Base-by-base conservation (phyloP, 257 asterid species). In the Przewalskia tangutica region DNA sequence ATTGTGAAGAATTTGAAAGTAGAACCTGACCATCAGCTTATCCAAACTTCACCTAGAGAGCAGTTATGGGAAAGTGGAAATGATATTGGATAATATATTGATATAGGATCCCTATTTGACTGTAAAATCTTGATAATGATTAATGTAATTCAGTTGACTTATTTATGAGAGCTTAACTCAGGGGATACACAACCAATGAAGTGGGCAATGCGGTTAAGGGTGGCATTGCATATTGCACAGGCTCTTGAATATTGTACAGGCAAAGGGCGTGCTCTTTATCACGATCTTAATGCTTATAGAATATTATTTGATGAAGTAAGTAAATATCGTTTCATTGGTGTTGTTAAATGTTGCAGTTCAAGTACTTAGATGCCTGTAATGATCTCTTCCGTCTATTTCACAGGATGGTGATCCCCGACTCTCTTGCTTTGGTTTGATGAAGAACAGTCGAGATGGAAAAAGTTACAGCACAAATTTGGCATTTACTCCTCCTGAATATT, bases 201-300 rank as follows among this genome's bases (percentile, higher is more conserved):
- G 83, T 92, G 97, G 97, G 90, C 97, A 2, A 91, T 92, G 95
- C 94, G 95, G n/a, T 85, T 92, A 86, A 91, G 97, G 88, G 95
- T 91, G 23, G 97, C 95, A 0, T 81, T 92, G 73, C 83, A 82
- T 71, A 89, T 92, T 73, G 92, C 94, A 3, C 91, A 90, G 84
- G 90, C 94, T 84, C 88, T 90, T 48, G 90, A 88, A 76, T 91
- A 90, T 82, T 92, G 97, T 77, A 87, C 92, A 81, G 84, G 60
- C 32, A 89, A 88, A 84, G 93, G 93, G 55, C 95, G 77, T 27
- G 88, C 85, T 2, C 79, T 92, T 85, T 92, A 92, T 87, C 97
- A 91, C 42, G 97, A 92, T 71, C 79, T 71, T 71, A 71, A 71
- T 71, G 79, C 79, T 46, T 71, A 71, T 46, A 71, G 79, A 71